A percentile compares a stretch with the other conserved stretches of the same genome.
Conservation (phyloP, 2,329 filamentous ascomycete genomes). For the Colletotrichum horii region DNA sequence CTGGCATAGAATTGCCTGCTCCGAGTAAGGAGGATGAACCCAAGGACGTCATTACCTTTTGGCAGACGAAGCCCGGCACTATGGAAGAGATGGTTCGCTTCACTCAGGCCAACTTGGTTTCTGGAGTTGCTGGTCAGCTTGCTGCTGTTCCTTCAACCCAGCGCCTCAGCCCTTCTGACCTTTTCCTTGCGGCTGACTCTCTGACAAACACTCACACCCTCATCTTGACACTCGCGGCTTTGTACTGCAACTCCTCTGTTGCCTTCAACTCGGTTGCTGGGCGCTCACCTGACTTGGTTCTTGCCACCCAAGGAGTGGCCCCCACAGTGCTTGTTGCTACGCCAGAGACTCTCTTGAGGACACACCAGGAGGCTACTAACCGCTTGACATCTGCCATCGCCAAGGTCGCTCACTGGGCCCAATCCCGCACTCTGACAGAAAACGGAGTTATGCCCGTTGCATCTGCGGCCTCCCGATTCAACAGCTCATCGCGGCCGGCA, state of each 20-base stretch:
- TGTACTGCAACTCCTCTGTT: slow-evolving; percentile 84
- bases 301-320: slow-evolving; percentile 75
- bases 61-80: slow-evolving; percentile 58
- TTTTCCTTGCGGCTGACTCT: slow-evolving; percentile 84
- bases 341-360: slow-evolving; percentile 72
- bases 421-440: slow-evolving; percentile 71
- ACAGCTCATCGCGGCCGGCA: slow-evolving; percentile 56
- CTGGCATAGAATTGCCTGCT: slow-evolving; percentile 68
- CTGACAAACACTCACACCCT: slow-evolving; percentile 82
- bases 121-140: slow-evolving; percentile 81
- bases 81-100: slow-evolving; percentile 80
- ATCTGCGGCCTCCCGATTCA: slow-evolving; percentile 56
- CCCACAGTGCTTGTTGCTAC: slow-evolving; percentile 85
- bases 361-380: slow-evolving; percentile 66
- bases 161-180: slow-evolving; percentile 74
- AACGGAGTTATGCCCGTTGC: slow-evolving; percentile 76
- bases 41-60: slow-evolving; percentile 69
- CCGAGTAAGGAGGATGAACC: slow-evolving; percentile 59
- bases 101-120: slow-evolving; percentile 82
- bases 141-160: slow-evolving; percentile 77
- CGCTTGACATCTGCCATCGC: slow-evolving; percentile 68
- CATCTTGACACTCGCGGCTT: slow-evolving; percentile 77
- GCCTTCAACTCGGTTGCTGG: slow-evolving; percentile 89
- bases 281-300: slow-evolving; percentile 69
- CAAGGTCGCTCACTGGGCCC: slow-evolving; percentile 72